These are phyloP conservation scores for Annona cherimola DNA, from an alignment of 164 flowering plant species.

Conservation along the genomic window DNA sequence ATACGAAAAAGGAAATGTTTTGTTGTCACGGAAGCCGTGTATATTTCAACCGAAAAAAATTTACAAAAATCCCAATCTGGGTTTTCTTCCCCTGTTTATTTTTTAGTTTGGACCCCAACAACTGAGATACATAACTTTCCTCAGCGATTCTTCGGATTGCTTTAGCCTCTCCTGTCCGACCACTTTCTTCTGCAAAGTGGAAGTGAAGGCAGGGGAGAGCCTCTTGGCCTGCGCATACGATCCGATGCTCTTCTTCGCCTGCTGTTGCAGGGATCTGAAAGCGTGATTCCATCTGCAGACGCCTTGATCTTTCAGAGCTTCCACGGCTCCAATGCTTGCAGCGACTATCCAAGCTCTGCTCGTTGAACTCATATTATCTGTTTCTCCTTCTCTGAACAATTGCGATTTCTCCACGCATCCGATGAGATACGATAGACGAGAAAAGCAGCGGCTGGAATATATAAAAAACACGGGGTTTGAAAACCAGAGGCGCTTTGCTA, in stretches of 20 bases:
- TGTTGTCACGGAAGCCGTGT: no score
- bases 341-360: slow-evolving; percentile 9
- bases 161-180: slow-evolving; percentile 5
- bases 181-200: background rate
- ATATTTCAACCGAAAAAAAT: no score
- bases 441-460: background rate
- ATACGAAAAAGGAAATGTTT: no score
- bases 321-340: slow-evolving; percentile 8
- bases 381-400: background rate
- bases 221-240: slow-evolving; percentile 5
- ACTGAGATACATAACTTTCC: slow-evolving; percentile 44
- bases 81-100: no score
- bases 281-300: slow-evolving; percentile 10
- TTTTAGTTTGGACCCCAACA: slow-evolving; percentile 47
- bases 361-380: slow-evolving; percentile 3
- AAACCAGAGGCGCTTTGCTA: background rate
- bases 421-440: no score
- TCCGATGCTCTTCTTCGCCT: slow-evolving; percentile 2
- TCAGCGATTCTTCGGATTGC: slow-evolving; percentile 29
- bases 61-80: no score
- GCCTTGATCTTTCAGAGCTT: slow-evolving; percentile 9
- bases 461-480: background rate
- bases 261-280: slow-evolving; percentile 2
- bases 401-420: no score
- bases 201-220: background rate